A percentile compares a stretch with the other conserved stretches of the same genome.
phyloP scores from a whole-genome alignment of 2,329 filamentous ascomycete species.

The Sporothrix mexicana region DNA sequence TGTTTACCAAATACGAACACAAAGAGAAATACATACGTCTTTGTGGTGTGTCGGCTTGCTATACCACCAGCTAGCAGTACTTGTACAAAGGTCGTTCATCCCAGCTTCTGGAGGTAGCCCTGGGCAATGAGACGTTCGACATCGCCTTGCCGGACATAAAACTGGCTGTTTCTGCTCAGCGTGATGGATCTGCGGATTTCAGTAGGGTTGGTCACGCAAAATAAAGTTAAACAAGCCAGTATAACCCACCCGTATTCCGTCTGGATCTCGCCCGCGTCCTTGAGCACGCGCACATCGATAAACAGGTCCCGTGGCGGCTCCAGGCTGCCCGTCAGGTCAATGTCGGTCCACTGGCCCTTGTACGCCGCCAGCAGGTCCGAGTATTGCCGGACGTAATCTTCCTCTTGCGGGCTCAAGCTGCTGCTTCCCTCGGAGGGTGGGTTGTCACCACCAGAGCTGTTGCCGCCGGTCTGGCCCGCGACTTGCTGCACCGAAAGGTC shows the following conservation, averaged over 20 bases:
- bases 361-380: conserved; percentile 91
- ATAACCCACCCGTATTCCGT: conserved; percentile 87
- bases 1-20: background rate
- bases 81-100: conserved; percentile 55
- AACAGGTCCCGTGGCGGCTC: conserved; percentile 95
- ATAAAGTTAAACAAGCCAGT: background rate
- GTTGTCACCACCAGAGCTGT: background rate
- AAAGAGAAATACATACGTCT: background rate
- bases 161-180: conserved; percentile 96
- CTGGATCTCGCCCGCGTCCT: conserved; percentile 97
- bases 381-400: conserved; percentile 93
- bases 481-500: conserved; percentile 61
- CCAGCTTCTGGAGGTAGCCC: conserved; percentile 90
- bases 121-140: conserved; percentile 93
- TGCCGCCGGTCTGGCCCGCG: conserved; percentile 33
- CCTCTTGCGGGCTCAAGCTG: conserved; percentile 91
- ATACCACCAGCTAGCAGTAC: too few species aligned
- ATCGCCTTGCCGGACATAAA: conserved; percentile 94
- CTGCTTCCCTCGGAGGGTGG: conserved; percentile 54
- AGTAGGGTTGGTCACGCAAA: conserved; percentile 45
- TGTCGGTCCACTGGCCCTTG: conserved; percentile 98
- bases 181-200: conserved; percentile 71
- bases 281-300: conserved; percentile 93
- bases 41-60: background rate
- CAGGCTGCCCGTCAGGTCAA: conserved; percentile 91